Evolutionary conservation across 164 flowering plant species (phyloP), one percentile per base, ranked within the genome.

Genomic region (Annona squamosa): DNA sequence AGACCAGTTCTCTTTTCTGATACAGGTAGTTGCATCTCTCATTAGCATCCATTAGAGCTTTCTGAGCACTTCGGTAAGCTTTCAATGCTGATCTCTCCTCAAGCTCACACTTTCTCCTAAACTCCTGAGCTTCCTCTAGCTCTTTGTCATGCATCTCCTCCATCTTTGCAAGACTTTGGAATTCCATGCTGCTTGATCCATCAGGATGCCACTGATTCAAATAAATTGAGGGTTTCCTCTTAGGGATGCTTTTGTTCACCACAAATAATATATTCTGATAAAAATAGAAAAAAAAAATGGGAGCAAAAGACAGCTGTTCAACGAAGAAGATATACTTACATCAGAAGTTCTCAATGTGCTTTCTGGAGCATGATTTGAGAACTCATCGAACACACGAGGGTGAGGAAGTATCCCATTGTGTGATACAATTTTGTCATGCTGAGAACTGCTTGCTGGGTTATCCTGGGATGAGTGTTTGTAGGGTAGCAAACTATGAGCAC

Each of bases 31-130:
- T 70, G 76, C 97, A 94, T 76, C 82, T 86, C 68, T 82, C 80
- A 80, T 87, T 91, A 71, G 97, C 97, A 82, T 94, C 91, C 74
- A 86, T 44, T 77, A 92, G 79, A 68, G 87, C 87, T 73, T 89
- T 87, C 78, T 91, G 98, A n/a, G 97, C 93, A 80, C 82, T 82
- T 42, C 90, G 89, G 79, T 94, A 92, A 77, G 87, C 89, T 82
- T 82, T 90, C 57, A 85, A 83, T 79, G 97, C 97, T 76, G 81
- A 85, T 79, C 89, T 84, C 86, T 94, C 98, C 78, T 90, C 97
- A 78, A 89, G 77, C 81, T 94, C 97, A 79, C 94, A 91, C 67
- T 70, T 84, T 66, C 73, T 86, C 73, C 97, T 83, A 71, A 84
- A 80, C 77, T 91, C 93, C 77, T 89, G 97, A 46, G 93, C 97